A percentile compares a stretch with the other conserved stretches of the same genome.
Evolutionary conservation across 257 asterid genomes (phyloP).

Genomic region (Solanum acaule): DNA sequence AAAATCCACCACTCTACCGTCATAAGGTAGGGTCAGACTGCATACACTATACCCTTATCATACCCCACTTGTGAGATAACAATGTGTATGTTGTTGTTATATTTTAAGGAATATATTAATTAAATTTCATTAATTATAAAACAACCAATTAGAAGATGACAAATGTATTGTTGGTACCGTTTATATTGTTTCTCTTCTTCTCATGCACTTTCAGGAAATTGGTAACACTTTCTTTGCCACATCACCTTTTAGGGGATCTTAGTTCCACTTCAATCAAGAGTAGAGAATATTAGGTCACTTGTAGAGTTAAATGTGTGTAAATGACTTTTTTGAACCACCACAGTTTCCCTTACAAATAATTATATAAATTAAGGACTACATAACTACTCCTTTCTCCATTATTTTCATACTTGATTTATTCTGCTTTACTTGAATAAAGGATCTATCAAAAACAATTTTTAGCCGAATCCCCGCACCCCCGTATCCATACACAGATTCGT

Average conservation of each 20-base stretch:
- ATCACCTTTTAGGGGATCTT: not conserved
- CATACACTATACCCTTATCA: not conserved
- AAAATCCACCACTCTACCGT: not conserved
- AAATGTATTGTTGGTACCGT: not conserved
- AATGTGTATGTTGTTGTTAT: not conserved
- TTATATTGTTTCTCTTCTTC: not conserved
- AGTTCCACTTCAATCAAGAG: not conserved
- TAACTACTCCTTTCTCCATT: not conserved
- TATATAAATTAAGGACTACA: not conserved
- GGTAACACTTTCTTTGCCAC: not conserved
- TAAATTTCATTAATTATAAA: not conserved
- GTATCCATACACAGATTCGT: not conserved
- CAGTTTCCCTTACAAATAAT: not conserved
- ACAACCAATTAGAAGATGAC: not conserved
- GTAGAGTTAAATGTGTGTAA: not conserved
- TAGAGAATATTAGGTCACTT: not conserved
- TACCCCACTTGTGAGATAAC: not conserved
- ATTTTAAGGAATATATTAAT: not conserved
- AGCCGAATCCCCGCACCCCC: not conserved
- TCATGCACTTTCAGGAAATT: not conserved
- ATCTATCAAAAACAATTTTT: not conserved
- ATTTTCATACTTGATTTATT: not conserved
- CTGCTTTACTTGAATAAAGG: not conserved
- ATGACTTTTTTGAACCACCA: not conserved
- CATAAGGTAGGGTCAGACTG: not conserved